Percentiles rank a stretch among this genome's conserved stretches.
Conservation (phyloP, 1,284 basidiomycete species). For the Moniliella sp. region DNA sequence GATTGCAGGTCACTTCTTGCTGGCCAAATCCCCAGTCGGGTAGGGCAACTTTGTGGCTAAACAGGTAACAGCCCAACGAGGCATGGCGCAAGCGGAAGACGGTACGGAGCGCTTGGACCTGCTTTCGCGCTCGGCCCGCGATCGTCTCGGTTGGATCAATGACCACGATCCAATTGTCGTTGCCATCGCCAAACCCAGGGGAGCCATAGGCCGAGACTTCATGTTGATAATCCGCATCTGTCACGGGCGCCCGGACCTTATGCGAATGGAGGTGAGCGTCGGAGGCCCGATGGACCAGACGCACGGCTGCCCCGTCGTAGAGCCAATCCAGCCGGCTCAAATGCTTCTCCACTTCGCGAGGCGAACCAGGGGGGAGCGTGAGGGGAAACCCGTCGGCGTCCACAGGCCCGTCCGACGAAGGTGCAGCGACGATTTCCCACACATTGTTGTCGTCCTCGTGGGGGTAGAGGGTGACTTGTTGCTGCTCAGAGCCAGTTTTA, state of each 20-base stretch:
- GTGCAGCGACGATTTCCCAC: slow-evolving; percentile 52
- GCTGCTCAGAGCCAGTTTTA: slow-evolving; percentile 51
- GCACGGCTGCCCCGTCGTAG: slow-evolving; percentile 50
- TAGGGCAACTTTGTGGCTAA: slow-evolving; percentile 89
- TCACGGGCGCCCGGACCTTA: slow-evolving; percentile 64
- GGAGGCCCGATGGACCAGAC: slow-evolving; percentile 58
- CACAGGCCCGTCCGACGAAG: slow-evolving; percentile 36
- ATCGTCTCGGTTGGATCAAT: slow-evolving; percentile 50
- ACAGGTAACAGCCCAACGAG: slow-evolving; percentile 79
- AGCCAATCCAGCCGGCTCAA: slow-evolving; percentile 45
- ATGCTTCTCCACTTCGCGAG: slow-evolving; percentile 5
- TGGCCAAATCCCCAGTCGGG: slow-evolving; percentile 96
- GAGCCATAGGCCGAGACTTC: slow-evolving; percentile 90
- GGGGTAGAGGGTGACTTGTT: slow-evolving; percentile 93
- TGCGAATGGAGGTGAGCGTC: slow-evolving; percentile 80
- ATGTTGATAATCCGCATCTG: slow-evolving; percentile 95
- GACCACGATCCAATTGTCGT: slow-evolving; percentile 87
- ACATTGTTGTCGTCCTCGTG: slow-evolving; percentile 78
- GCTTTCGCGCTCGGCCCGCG: no score
- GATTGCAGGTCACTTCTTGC: slow-evolving; percentile 90
- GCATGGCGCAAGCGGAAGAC: slow-evolving; percentile 65
- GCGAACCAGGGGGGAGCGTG: slow-evolving; percentile 27
- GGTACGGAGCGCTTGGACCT: slow-evolving; percentile 59
- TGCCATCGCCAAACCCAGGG: slow-evolving; percentile 66
- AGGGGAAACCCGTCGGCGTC: slow-evolving; percentile 19